Conservation (phyloP, 495 filamentous ascomycete species). For the Lophium mytilinum region DNA sequence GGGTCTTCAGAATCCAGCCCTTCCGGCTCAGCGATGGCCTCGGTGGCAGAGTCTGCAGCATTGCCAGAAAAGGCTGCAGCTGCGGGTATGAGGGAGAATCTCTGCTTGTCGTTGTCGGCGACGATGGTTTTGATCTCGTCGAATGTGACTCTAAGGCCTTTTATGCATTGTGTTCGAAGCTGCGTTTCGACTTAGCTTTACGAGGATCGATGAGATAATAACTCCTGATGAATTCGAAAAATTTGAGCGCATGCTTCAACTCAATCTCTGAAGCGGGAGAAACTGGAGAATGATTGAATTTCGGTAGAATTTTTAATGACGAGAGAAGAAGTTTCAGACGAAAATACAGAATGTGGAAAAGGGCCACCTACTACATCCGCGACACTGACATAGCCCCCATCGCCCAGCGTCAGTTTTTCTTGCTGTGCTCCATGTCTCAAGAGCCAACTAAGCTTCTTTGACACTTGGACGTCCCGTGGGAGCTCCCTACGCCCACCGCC, state of each 20-base stretch:
- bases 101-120: constrained; percentile 75
- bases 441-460: constrained; percentile 70
- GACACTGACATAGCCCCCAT: constrained; percentile 72
- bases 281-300: no score
- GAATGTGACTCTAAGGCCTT: constrained; percentile 61
- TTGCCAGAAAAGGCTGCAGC: no score
- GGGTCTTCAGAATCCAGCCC: constrained; percentile 37
- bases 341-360: no score
- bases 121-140: constrained; percentile 66
- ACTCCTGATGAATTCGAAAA: no score
- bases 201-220: neutral
- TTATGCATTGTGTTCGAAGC: constrained; percentile 63
- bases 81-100: constrained; percentile 60
- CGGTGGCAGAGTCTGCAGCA: constrained; percentile 23
- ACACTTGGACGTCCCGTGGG: constrained; percentile 57
- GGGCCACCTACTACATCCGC: constrained; percentile 60
- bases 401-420: constrained; percentile 67
- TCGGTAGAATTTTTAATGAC: no score
- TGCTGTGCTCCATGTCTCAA: constrained; percentile 76
- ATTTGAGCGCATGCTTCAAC: no score
- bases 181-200: constrained; percentile 28
- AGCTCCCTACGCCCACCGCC: constrained; percentile 31
- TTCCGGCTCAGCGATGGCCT: constrained; percentile 2
- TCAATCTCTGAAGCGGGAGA: no score
- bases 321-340: no score